Percentiles rank a stretch among this genome's conserved stretches.
Conservation (phyloP, 495 filamentous ascomycete species). For the Penicillium alfredii region DNA sequence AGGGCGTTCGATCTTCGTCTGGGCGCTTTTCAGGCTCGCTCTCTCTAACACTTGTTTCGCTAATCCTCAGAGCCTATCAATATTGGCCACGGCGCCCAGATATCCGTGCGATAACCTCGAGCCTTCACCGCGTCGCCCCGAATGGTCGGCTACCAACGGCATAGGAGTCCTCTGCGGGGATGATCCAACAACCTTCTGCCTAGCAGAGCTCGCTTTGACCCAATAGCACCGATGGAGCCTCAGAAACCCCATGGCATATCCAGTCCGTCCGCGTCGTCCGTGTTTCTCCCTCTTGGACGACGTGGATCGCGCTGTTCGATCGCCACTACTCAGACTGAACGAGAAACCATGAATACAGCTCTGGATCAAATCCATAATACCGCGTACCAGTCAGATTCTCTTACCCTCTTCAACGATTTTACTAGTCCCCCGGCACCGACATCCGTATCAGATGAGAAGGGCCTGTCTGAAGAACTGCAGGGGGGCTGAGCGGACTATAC, state of each 20-base stretch:
- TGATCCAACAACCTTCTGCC: slow-evolving; percentile 13
- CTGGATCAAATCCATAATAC: slow-evolving; percentile 81
- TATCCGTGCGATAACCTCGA: too few relatives aligned
- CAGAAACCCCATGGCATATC: slow-evolving; percentile 31
- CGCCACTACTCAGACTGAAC: slow-evolving; percentile 55
- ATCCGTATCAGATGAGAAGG: slow-evolving; percentile 57
- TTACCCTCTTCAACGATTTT: slow-evolving; percentile 89
- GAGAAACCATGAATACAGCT: slow-evolving; percentile 62
- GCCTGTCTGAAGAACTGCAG: slow-evolving; percentile 64
- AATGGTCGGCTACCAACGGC: slow-evolving; percentile 8
- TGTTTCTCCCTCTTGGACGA: slow-evolving; percentile 38
- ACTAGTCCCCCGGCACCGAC: slow-evolving; percentile 43
- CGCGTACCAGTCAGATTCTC: slow-evolving; percentile 68
- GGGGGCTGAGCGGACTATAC: slow-evolving; percentile 83
- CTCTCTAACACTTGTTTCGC: too few relatives aligned
- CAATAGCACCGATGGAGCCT: slow-evolving; percentile 30
- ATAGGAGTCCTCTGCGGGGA: slow-evolving; percentile 8
- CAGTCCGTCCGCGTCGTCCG: slow-evolving; percentile 41
- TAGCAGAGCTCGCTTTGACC: slow-evolving; percentile 7
- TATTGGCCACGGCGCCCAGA: too few relatives aligned
- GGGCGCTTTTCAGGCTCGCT: too few relatives aligned
- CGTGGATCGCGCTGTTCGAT: slow-evolving; percentile 60
- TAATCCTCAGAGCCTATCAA: too few relatives aligned
- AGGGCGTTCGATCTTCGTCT: slow-evolving; percentile 11
- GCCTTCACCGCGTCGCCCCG: too few relatives aligned